phyloP scores from a whole-genome alignment of 2,329 filamentous ascomycete genomes.

The Trichoderma sp. region DNA sequence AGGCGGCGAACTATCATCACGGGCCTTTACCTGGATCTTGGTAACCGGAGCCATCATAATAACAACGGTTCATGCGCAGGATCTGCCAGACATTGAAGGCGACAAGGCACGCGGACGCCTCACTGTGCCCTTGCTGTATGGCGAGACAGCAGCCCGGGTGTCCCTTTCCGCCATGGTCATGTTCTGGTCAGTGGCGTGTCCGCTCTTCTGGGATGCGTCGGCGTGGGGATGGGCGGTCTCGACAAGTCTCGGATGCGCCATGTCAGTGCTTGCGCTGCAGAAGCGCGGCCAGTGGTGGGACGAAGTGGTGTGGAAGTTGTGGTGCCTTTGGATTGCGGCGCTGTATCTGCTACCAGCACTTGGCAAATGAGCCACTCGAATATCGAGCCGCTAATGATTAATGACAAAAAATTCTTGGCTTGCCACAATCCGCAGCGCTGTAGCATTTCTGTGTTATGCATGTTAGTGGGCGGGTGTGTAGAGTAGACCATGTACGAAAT shows the following conservation, averaged over 20 bases:
- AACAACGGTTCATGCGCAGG: slow-evolving; percentile 36
- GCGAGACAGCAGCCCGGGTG: slow-evolving; percentile 29
- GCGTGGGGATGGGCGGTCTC: slow-evolving; percentile 19
- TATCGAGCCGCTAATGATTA: not conserved
- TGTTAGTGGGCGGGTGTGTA: not conserved
- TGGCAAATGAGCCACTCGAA: not conserved
- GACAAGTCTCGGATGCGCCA: slow-evolving; percentile 21
- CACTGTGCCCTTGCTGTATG: slow-evolving; percentile 34
- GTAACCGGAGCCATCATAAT: slow-evolving; percentile 30
- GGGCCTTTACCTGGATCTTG: slow-evolving; percentile 30
- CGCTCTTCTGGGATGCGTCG: slow-evolving; percentile 24
- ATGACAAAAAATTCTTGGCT: not conserved
- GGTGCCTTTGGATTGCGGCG: slow-evolving; percentile 32
- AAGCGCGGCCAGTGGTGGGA: slow-evolving; percentile 29
- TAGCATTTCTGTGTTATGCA: not conserved
- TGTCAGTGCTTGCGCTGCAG: slow-evolving; percentile 26
- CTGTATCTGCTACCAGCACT: slow-evolving; percentile 29
- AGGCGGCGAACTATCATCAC: slow-evolving; percentile 20
- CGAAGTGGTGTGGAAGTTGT: slow-evolving; percentile 32
- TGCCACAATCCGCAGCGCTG: not conserved
- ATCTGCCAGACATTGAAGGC: slow-evolving; percentile 34
- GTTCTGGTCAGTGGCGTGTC: slow-evolving; percentile 27
- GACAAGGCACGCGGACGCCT: slow-evolving; percentile 33
- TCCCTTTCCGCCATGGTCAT: slow-evolving; percentile 28
- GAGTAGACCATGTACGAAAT: not conserved